These are phyloP conservation scores for Emergomyces orientalis DNA, from an alignment of 2,329 filamentous ascomycete species.

Conservation along the genomic window DNA sequence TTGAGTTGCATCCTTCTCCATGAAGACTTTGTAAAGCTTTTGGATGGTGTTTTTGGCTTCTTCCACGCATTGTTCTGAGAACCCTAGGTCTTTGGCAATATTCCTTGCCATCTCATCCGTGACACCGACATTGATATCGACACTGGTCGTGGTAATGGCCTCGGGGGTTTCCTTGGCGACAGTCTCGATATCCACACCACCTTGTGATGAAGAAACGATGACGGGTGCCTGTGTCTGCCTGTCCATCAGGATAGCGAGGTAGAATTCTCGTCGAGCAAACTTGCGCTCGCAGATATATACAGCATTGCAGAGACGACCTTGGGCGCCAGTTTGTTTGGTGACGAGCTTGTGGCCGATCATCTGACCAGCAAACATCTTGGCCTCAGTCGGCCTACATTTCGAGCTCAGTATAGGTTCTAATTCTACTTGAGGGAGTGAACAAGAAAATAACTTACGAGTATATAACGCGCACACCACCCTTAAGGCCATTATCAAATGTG, in stretches of 20 bases:
- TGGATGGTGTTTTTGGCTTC: slow-evolving; percentile 94
- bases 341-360: slow-evolving; percentile 99
- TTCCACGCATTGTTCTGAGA: slow-evolving; percentile 95
- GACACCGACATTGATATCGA: slow-evolving; percentile 90
- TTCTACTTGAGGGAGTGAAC: background rate
- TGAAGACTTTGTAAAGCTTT: slow-evolving; percentile 98
- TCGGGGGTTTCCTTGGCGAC: slow-evolving; percentile 97
- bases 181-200: slow-evolving; percentile 97
- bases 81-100: slow-evolving; percentile 86
- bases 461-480: slow-evolving; percentile 96
- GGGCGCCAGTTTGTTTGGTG: slow-evolving; percentile 97
- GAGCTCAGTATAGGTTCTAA: background rate
- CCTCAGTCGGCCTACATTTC: slow-evolving; percentile 60
- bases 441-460: slow-evolving; percentile 59
- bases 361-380: slow-evolving; percentile 95
- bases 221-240: slow-evolving; percentile 81
- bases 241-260: slow-evolving; percentile 98
- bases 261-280: slow-evolving; percentile 97
- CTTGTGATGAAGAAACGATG: slow-evolving; percentile 95
- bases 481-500: slow-evolving; percentile 94
- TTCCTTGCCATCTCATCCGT: slow-evolving; percentile 88
- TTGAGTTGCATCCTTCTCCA: slow-evolving; percentile 96
- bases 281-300: slow-evolving; percentile 99
- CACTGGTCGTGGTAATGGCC: slow-evolving; percentile 85
- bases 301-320: slow-evolving; percentile 85